Conservation (phyloP, 2,329 filamentous ascomycete species). For the Aschersonia sp. region DNA sequence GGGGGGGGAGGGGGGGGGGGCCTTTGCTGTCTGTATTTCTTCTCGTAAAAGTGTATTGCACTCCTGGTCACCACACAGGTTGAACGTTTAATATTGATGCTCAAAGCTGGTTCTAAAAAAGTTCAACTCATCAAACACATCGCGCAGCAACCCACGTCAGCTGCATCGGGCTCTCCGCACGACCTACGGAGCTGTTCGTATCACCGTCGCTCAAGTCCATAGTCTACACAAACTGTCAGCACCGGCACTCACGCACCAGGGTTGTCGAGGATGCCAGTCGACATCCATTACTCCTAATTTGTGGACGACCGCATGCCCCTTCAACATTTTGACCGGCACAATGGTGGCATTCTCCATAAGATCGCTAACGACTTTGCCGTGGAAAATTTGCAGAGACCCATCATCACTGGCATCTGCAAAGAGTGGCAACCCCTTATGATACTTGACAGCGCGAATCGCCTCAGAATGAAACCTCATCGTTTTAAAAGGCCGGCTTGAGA, state of each 20-base stretch:
- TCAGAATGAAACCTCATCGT: slow-evolving; percentile 89
- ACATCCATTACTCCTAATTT: slow-evolving; percentile 85
- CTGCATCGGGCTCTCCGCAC: too few relatives aligned
- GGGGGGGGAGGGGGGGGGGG: too few relatives aligned
- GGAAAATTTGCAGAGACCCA: slow-evolving; percentile 88
- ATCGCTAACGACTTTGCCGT: slow-evolving; percentile 88
- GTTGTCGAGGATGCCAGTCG: slow-evolving; percentile 89
- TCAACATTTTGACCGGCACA: slow-evolving; percentile 86
- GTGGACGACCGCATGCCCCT: slow-evolving; percentile 74
- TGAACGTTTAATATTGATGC: too few relatives aligned
- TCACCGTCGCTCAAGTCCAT: slow-evolving; percentile 47
- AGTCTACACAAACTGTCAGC: slow-evolving; percentile 85
- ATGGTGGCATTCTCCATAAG: slow-evolving; percentile 94
- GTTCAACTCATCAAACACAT: too few relatives aligned
- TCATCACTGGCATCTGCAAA: slow-evolving; percentile 95
- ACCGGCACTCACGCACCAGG: slow-evolving; percentile 88
- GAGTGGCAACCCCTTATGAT: slow-evolving; percentile 68
- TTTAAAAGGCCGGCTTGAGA: slow-evolving; percentile 84
- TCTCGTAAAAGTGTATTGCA: too few relatives aligned
- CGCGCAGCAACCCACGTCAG: too few relatives aligned
- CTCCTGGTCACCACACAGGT: too few relatives aligned
- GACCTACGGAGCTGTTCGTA: too few relatives aligned
- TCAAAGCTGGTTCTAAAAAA: too few relatives aligned
- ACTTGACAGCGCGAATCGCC: slow-evolving; percentile 79
- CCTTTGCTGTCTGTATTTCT: too few relatives aligned